A percentile compares a stretch with the other conserved stretches of the same genome.
These are phyloP conservation scores for Fusarium sp. DNA, from an alignment of 2,329 filamentous ascomycete genomes.

Conservation along the genomic window DNA sequence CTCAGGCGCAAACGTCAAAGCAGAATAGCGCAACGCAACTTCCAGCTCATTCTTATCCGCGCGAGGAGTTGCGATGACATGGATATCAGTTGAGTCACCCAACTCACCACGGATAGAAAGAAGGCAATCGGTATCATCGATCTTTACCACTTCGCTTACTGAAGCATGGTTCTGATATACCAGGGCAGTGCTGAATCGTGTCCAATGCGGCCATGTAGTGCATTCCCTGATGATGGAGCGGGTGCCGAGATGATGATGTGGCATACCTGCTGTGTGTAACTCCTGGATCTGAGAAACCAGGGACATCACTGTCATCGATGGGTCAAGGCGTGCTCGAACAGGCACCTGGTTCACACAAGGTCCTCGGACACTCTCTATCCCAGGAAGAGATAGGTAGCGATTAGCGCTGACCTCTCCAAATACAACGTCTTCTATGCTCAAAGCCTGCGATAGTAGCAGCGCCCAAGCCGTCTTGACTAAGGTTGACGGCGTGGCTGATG, in stretches of 20 bases:
- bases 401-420: constrained; percentile 3
- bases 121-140: background rate
- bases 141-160: background rate
- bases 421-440: background rate
- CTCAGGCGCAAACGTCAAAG: background rate
- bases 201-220: background rate
- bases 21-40: background rate
- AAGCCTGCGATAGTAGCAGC: background rate
- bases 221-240: background rate
- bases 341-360: constrained; percentile 3
- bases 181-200: background rate
- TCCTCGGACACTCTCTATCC: background rate
- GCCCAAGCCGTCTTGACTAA: background rate
- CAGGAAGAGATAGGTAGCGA: background rate
- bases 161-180: background rate
- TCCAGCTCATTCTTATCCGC: background rate
- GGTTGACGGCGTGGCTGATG: background rate
- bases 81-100: background rate
- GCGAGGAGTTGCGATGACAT: background rate
- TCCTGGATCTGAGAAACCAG: background rate
- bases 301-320: background rate
- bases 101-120: background rate
- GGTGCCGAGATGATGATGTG: background rate
- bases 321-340: background rate
- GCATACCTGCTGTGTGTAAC: background rate